Percentiles rank a stretch among this genome's conserved stretches.
Conservation (phyloP, 75 land plant species). For the Chamaecyparis obtusa region DNA sequence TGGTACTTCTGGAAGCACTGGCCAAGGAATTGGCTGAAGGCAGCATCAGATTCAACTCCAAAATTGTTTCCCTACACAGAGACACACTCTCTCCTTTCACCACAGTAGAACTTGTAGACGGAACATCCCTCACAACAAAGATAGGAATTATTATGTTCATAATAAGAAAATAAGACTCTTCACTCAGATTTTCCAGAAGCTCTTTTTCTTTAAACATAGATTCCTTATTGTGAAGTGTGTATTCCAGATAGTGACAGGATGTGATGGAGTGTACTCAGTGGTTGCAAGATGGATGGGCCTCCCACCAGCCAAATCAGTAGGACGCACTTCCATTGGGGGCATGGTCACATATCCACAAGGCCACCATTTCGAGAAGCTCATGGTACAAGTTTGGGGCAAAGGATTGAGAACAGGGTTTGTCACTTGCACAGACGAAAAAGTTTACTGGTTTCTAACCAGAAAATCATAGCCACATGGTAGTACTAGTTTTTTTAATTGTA, state of each 20-base stretch:
- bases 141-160: not conserved
- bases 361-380: conserved; percentile 24
- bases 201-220: too few species aligned
- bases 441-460: conserved; percentile 49
- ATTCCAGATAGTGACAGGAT: conserved; percentile 44
- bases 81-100: not conserved
- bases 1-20: conserved; percentile 24
- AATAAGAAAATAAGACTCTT: too few species aligned
- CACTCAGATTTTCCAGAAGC: too few species aligned
- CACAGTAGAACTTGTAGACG: conserved; percentile 27
- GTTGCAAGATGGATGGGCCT: conserved; percentile 56
- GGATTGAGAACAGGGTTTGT: conserved; percentile 37
- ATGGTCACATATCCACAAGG: conserved; percentile 32
- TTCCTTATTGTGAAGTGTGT: not conserved
- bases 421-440: conserved; percentile 25
- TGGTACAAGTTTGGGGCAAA: conserved; percentile 22
- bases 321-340: conserved; percentile 40
- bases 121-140: conserved; percentile 30
- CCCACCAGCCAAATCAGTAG: conserved; percentile 19
- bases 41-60: conserved; percentile 30
- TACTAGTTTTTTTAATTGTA: too few species aligned
- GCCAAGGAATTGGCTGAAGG: conserved; percentile 32
- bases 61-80: conserved; percentile 17
- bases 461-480: conserved; percentile 11
- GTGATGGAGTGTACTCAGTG: conserved; percentile 63